Conservation (phyloP, 176 grass and related monocot genomes). For the Musa troglodytarum region DNA sequence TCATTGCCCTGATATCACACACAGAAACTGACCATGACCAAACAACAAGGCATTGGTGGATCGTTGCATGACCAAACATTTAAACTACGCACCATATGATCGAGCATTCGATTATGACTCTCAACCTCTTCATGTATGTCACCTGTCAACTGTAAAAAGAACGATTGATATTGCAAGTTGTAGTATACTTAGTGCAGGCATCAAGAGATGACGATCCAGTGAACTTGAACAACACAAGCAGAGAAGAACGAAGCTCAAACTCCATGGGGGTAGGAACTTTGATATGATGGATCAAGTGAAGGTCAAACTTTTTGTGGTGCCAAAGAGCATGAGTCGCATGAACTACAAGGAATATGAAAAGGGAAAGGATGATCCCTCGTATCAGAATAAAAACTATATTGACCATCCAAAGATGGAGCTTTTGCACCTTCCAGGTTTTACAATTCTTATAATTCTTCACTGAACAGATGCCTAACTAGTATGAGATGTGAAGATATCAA, state of each 20-base stretch:
- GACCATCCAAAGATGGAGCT: neutral
- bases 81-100: slow-evolving; percentile 58
- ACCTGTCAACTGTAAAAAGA: slow-evolving; percentile 59
- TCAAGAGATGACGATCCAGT: neutral
- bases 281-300: neutral
- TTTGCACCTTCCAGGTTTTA: neutral
- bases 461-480: no score
- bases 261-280: neutral
- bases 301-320: neutral
- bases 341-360: neutral
- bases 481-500: no score
- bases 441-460: neutral
- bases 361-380: neutral
- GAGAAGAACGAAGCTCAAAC: slow-evolving; percentile 2
- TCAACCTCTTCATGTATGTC: slow-evolving; percentile 96
- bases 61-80: no score
- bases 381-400: neutral
- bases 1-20: slow-evolving; percentile 59
- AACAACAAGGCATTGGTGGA: no score
- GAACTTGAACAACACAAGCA: neutral
- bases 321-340: neutral
- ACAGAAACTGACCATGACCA: slow-evolving; percentile 1
- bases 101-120: slow-evolving; percentile 67
- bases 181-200: neutral
- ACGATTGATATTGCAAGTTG: slow-evolving; percentile 4